phyloP scores from a whole-genome alignment of 177 flowering plant species.

The Vitis hybrid region DNA sequence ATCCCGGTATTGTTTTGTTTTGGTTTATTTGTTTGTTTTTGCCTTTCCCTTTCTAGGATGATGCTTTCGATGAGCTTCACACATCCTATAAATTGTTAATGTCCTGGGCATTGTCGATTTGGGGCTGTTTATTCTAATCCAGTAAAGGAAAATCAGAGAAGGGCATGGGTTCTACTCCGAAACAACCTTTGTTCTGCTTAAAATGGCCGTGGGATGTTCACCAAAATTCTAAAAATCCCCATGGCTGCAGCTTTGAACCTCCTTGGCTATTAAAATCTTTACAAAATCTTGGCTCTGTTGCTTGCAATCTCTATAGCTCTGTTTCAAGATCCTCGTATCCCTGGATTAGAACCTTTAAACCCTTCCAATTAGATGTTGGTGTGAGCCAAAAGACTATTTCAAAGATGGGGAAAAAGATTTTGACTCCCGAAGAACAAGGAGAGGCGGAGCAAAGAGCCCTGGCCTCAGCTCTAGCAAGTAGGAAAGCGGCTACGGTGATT shows the following conservation, averaged over 20 bases:
- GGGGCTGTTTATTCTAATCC: background rate
- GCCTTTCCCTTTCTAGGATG: no score
- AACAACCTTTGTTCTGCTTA: slow-evolving; percentile 58
- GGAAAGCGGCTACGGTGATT: slow-evolving; percentile 81
- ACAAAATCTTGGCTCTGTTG: slow-evolving; percentile 48
- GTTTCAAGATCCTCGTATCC: slow-evolving; percentile 31
- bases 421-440: slow-evolving; percentile 70
- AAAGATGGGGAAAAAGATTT: slow-evolving; percentile 17
- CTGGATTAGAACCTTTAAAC: slow-evolving; percentile 18
- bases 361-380: slow-evolving; percentile 9
- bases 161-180: slow-evolving; percentile 33
- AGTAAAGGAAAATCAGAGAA: background rate
- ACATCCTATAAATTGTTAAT: no score
- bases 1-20: no score
- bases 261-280: slow-evolving; percentile 87
- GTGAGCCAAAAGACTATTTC: slow-evolving; percentile 11
- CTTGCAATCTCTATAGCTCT: slow-evolving; percentile 42
- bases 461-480: slow-evolving; percentile 73
- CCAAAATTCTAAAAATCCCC: slow-evolving; percentile 33
- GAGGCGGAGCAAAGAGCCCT: slow-evolving; percentile 89
- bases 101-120: background rate
- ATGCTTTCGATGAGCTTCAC: no score
- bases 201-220: slow-evolving; percentile 72
- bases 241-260: slow-evolving; percentile 46
- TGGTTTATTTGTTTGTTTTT: no score